These are phyloP conservation scores for Pichia heedii DNA, from an alignment of 805 yeast genomes.

Conservation along the genomic window DNA sequence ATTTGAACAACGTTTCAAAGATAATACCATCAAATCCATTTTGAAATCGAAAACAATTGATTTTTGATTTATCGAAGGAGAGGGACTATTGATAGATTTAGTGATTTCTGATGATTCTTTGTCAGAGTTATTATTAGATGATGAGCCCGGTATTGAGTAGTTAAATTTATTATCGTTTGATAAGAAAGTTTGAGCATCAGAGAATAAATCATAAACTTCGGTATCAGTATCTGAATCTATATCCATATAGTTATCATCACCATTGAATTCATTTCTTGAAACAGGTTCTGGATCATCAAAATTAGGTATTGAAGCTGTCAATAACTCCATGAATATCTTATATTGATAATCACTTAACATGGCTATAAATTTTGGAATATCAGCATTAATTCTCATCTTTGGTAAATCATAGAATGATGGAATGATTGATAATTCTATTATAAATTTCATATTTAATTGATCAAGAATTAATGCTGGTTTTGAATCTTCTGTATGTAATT, in stretches of 20 bases:
- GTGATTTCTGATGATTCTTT: neutral
- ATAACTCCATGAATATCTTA: constrained; percentile 71
- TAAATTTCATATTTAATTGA: constrained; percentile 61
- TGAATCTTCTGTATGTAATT: constrained; percentile 41
- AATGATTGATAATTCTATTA: constrained; percentile 75
- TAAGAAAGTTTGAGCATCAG: neutral
- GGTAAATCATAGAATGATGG: constrained; percentile 75
- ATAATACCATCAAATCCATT: constrained; percentile 52
- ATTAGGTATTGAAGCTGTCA: constrained; percentile 60
- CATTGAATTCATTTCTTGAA: no score
- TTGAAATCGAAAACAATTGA: constrained; percentile 63
- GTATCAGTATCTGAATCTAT: neutral
- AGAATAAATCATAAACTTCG: neutral
- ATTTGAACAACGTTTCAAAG: constrained; percentile 61
- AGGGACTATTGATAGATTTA: neutral
- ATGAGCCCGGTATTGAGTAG: neutral
- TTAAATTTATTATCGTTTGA: neutral
- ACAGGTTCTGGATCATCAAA: no score
- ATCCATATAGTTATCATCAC: neutral
- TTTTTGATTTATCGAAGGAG: constrained; percentile 37
- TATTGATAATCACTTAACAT: constrained; percentile 84
- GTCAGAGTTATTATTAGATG: neutral
- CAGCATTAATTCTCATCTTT: constrained; percentile 62
- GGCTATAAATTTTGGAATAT: constrained; percentile 62
- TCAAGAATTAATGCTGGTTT: constrained; percentile 62